A percentile compares a stretch with the other conserved stretches of the same genome.
Conservation (phyloP, 306 rosid genomes). For the Citrullus amarus region DNA sequence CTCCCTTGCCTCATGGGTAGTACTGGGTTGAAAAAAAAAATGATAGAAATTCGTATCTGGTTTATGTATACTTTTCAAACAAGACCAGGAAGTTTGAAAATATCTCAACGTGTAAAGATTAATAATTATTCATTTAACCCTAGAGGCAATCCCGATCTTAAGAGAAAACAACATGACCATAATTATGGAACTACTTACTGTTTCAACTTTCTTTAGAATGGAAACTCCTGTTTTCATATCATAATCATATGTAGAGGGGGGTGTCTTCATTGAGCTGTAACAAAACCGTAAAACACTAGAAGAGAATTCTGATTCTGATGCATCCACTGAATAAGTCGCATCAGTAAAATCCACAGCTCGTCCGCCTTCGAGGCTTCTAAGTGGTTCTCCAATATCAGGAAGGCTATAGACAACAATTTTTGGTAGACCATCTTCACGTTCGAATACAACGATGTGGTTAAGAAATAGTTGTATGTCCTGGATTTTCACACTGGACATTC, state of each 20-base stretch:
- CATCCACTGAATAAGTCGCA: constrained; percentile 57
- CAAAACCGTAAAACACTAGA: constrained; percentile 62
- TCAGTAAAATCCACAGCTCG: constrained; percentile 51
- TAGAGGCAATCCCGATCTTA: neutral
- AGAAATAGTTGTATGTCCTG: constrained; percentile 67
- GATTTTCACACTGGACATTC: constrained; percentile 56
- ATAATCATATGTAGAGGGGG: constrained; percentile 70
- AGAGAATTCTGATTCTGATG: constrained; percentile 48
- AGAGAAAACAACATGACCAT: neutral
- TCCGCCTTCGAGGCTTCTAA: constrained; percentile 45
- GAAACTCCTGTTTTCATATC: constrained; percentile 65
- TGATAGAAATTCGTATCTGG: neutral
- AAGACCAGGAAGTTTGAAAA: neutral
- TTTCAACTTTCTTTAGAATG: constrained; percentile 65
- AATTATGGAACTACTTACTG: constrained; percentile 37
- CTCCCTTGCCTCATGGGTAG: neutral
- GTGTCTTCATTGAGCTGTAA: constrained; percentile 83
- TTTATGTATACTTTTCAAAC: neutral
- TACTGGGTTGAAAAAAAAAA: neutral
- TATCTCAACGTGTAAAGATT: neutral
- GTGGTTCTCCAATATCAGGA: constrained; percentile 58
- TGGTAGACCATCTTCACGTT: constrained; percentile 76
- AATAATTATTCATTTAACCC: neutral
- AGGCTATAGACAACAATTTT: constrained; percentile 55
- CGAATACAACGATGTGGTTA: constrained; percentile 54